Conservation (phyloP, 2,329 filamentous ascomycete genomes). For the Pseudogymnoascus sp. region DNA sequence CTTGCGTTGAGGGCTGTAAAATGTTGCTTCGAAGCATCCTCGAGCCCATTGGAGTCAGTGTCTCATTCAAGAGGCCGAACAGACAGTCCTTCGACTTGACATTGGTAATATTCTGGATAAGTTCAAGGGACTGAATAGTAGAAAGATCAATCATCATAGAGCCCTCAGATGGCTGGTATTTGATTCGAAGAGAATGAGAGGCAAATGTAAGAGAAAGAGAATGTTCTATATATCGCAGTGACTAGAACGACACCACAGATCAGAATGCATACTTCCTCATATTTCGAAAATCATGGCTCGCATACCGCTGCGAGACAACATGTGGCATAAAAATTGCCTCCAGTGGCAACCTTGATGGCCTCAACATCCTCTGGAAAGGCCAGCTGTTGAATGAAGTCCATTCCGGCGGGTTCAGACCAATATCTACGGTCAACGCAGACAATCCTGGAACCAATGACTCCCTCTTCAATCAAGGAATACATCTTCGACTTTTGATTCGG, state of each 20-base stretch:
- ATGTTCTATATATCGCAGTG: slow-evolving; percentile 71
- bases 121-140: slow-evolving; percentile 78
- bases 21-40: slow-evolving; percentile 79
- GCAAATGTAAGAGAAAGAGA: slow-evolving; percentile 62
- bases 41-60: slow-evolving; percentile 79
- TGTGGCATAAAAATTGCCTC: slow-evolving; percentile 79
- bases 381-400: slow-evolving; percentile 72
- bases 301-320: slow-evolving; percentile 80
- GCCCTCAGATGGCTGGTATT: slow-evolving; percentile 80
- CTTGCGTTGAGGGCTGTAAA: slow-evolving; percentile 74
- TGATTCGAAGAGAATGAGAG: slow-evolving; percentile 74
- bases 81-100: slow-evolving; percentile 74
- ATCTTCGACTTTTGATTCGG: slow-evolving; percentile 66
- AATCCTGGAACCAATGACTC: slow-evolving; percentile 55
- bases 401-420: slow-evolving; percentile 73
- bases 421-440: slow-evolving; percentile 66
- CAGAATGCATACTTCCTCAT: not conserved
- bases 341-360: slow-evolving; percentile 68
- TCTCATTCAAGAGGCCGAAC: slow-evolving; percentile 79
- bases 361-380: slow-evolving; percentile 75
- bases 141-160: slow-evolving; percentile 94
- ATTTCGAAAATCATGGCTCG: slow-evolving; percentile 12
- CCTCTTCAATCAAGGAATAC: slow-evolving; percentile 66
- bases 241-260: slow-evolving; percentile 41
- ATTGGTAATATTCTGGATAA: slow-evolving; percentile 80